A percentile compares a stretch with the other conserved stretches of the same genome.
phyloP scores from a whole-genome alignment of 306 rosid genomes.

The Carpinus viminea region DNA sequence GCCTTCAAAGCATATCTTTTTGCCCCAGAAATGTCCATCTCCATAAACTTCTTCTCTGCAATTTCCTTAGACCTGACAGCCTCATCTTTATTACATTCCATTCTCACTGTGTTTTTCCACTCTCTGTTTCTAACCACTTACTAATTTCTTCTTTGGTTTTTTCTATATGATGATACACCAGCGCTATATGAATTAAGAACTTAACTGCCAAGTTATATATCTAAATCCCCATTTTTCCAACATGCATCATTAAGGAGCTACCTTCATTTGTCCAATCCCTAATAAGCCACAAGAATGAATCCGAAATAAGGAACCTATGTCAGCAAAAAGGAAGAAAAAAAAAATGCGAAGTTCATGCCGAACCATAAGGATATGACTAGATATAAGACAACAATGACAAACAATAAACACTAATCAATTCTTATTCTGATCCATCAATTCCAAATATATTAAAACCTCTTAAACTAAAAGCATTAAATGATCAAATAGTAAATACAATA shows the following conservation, averaged over 20 bases:
- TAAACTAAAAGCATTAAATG: constrained; percentile 10
- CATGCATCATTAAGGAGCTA: constrained; percentile 25
- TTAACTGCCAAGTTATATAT: constrained; percentile 16
- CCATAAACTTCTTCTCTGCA: constrained; percentile 62
- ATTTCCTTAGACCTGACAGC: constrained; percentile 60
- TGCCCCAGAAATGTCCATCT: constrained; percentile 51
- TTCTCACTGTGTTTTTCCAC: constrained; percentile 34
- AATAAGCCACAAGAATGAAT: constrained; percentile 24
- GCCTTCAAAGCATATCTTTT: constrained; percentile 62
- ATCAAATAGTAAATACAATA: constrained; percentile 26
- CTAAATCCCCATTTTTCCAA: constrained; percentile 19
- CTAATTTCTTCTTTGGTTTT: constrained; percentile 24
- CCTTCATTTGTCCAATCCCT: constrained; percentile 30
- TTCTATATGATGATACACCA: constrained; percentile 24
- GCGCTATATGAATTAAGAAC: constrained; percentile 20
- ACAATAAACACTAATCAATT: constrained; percentile 18
- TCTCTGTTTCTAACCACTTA: constrained; percentile 18
- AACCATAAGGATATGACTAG: neutral
- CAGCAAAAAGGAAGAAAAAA: constrained; percentile 28
- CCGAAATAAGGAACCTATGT: constrained; percentile 34
- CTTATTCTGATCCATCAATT: constrained; percentile 28
- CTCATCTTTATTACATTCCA: constrained; percentile 62
- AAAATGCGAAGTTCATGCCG: neutral
- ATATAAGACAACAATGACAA: constrained; percentile 21
- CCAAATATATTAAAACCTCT: neutral